These are phyloP conservation scores for Termitomyces sp. DNA, from an alignment of 768 basidiomycete species.

Conservation along the genomic window DNA sequence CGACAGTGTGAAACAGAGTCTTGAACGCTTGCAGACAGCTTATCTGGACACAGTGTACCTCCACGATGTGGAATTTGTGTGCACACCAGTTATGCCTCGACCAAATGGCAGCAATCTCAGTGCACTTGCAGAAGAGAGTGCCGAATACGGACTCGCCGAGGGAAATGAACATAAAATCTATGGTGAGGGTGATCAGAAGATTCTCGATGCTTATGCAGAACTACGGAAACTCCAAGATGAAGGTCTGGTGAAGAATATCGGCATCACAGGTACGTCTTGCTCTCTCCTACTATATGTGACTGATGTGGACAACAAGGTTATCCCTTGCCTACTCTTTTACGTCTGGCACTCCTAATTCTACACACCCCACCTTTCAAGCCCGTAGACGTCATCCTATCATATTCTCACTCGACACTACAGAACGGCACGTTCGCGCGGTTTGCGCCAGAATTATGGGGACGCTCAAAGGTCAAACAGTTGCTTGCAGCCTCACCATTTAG, in stretches of 20 bases:
- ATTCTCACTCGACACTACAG: conserved; percentile 77
- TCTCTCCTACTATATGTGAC: not conserved
- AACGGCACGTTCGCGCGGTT: conserved; percentile 60
- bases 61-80: conserved; percentile 83
- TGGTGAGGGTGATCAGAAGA: conserved; percentile 68
- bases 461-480: conserved; percentile 66
- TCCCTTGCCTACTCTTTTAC: conserved; percentile 78
- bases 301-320: conserved; percentile 47
- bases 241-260: conserved; percentile 69
- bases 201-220: conserved; percentile 66
- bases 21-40: conserved; percentile 65
- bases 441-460: conserved; percentile 49
- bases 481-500: conserved; percentile 79
- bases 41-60: conserved; percentile 82
- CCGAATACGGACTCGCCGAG: conserved; percentile 59
- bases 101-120: conserved; percentile 50
- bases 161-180: conserved; percentile 54
- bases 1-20: conserved; percentile 60
- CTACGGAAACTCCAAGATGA: conserved; percentile 67
- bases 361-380: conserved; percentile 66
- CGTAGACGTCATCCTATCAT: conserved; percentile 76
- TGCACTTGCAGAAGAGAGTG: conserved; percentile 52
- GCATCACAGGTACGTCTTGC: conserved; percentile 63
- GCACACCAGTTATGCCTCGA: conserved; percentile 45
- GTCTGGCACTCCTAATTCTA: conserved; percentile 71